phyloP scores from a whole-genome alignment of 2,329 filamentous ascomycete species.

The Talaromyces funiculosus region DNA sequence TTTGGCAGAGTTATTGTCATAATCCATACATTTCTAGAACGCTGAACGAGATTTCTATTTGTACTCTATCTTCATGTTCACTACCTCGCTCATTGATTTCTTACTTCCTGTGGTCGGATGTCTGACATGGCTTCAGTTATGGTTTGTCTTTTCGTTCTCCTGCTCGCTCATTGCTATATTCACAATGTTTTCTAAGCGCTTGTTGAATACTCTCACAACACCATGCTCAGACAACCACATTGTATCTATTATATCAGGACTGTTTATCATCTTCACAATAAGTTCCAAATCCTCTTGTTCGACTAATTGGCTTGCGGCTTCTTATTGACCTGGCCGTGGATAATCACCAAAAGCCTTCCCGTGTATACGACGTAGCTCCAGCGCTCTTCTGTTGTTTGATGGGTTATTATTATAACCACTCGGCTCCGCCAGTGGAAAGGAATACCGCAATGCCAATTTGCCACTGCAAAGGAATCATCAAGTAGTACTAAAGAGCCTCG shows the following conservation, averaged over 20 bases:
- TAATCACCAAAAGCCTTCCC: slow-evolving; percentile 30
- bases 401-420: not conserved
- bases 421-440: slow-evolving; percentile 22
- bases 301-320: slow-evolving; percentile 7
- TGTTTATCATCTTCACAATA: slow-evolving; percentile 28
- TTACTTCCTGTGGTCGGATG: not conserved
- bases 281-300: slow-evolving; percentile 37
- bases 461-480: slow-evolving; percentile 38
- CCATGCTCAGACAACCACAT: slow-evolving; percentile 47
- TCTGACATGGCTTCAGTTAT: not conserved
- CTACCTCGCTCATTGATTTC: not conserved
- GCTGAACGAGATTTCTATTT: not conserved
- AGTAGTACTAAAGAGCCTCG: slow-evolving; percentile 27
- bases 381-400: slow-evolving; percentile 22
- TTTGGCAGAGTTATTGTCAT: not conserved
- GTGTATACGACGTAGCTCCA: slow-evolving; percentile 43
- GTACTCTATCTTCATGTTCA: not conserved
- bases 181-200: not conserved
- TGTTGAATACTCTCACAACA: slow-evolving; percentile 32
- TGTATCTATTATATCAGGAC: slow-evolving; percentile 35
- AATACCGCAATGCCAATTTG: slow-evolving; percentile 34
- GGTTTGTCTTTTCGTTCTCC: not conserved
- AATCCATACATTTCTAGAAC: not conserved
- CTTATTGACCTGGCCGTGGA: slow-evolving; percentile 25
- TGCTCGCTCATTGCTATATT: not conserved